Base-by-base conservation (phyloP, 1,139 yeast genomes). In the Yamadazyma siamensis region DNA sequence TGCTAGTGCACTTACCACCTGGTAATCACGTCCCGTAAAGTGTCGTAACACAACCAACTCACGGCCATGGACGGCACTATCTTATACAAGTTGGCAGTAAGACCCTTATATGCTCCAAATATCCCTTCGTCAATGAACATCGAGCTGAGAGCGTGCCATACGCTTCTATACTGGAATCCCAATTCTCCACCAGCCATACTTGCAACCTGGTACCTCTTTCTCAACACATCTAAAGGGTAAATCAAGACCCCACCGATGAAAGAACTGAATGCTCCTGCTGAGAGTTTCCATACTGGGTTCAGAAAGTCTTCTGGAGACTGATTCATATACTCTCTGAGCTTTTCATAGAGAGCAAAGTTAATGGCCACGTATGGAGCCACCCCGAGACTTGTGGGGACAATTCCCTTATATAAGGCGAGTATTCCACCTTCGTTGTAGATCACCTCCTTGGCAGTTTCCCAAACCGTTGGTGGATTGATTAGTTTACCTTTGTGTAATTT, bases 341-440 rank as follows among this genome's bases (percentile, higher is more conserved):
- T 77, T 49, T 91, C 97, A 61, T 89, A 91, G 26, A 87, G 77
- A 5, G 96, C 84, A 55, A 91, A 91, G 57, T 89, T 91, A 33
- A 91, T 71, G 3, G 96, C 96, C 25, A 87, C 96, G 49, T 89
- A 91, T 1, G 98, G 97, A 1, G 96, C 96, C 10, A 91, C 96
- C 1, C 97, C 97, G 41, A 86, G 59, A 3, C 89, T 77, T 0
- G 98, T 89, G 5, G 97, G 96, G 38, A 81, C 65, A 7, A 89
- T 65, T 4, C 98, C 98, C 33, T 91, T 69, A 52, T 86, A 91
- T 13, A 89, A 65, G 0, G 91, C 95, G 4, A 56, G 40, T 5
- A 86, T 20, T 0, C 96, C 96, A 17, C 98, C 97, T 58, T 91
- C 98, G 12, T 70, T 71, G 10, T 49, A 48, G 55, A 81, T 84